Percentiles rank a stretch among this genome's conserved stretches.
These are phyloP conservation scores for Podaxis sp. DNA, from an alignment of 768 basidiomycete genomes.

Conservation along the genomic window DNA sequence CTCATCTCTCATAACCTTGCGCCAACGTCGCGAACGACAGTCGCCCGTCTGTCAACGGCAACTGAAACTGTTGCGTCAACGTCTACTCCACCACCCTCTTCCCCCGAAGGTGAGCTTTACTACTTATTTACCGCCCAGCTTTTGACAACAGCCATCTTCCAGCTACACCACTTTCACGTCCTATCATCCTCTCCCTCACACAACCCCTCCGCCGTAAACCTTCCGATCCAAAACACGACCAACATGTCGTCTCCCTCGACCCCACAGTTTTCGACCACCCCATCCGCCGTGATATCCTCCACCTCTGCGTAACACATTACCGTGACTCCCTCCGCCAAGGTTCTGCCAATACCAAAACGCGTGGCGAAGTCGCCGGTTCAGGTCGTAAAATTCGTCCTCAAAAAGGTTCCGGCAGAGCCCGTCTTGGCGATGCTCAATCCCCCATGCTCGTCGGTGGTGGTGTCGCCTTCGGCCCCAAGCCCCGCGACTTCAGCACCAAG, in stretches of 20 bases:
- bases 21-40: background rate
- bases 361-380: slow-evolving; percentile 86
- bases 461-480: slow-evolving; percentile 87
- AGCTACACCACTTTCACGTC: slow-evolving; percentile 37
- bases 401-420: slow-evolving; percentile 89
- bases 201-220: slow-evolving; percentile 48
- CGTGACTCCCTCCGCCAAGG: slow-evolving; percentile 90
- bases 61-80: background rate
- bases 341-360: slow-evolving; percentile 87
- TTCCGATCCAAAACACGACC: slow-evolving; percentile 37
- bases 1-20: background rate
- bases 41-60: slow-evolving; percentile 11
- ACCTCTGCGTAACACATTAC: slow-evolving; percentile 87
- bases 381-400: slow-evolving; percentile 88
- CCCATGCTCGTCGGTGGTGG: slow-evolving; percentile 92
- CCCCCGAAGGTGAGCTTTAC: slow-evolving; percentile 4
- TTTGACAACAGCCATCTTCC: slow-evolving; percentile 4
- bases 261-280: slow-evolving; percentile 87
- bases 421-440: slow-evolving; percentile 84
- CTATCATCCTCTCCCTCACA: slow-evolving; percentile 62
- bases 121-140: background rate
- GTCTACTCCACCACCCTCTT: slow-evolving; percentile 1
- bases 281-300: slow-evolving; percentile 88
- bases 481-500: slow-evolving; percentile 88
- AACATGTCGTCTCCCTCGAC: slow-evolving; percentile 61